phyloP scores from a whole-genome alignment of 768 basidiomycete genomes.

The Pleurotus giganteus region DNA sequence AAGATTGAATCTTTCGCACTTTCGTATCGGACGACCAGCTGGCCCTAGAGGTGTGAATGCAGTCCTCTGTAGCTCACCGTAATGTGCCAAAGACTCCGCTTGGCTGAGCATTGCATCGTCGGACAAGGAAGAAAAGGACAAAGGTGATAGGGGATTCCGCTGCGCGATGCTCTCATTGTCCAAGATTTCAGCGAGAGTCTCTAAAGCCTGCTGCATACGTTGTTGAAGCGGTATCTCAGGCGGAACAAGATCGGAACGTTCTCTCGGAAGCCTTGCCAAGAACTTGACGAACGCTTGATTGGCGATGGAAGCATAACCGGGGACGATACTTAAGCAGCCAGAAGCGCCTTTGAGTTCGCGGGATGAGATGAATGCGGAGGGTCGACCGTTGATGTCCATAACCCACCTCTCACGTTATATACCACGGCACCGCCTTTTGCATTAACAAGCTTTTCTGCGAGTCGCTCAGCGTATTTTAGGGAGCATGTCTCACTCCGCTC shows the following conservation, averaged over 20 bases:
- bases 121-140: conserved; percentile 68
- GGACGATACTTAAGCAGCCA: conserved; percentile 53
- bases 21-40: conserved; percentile 60
- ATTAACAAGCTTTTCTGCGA: conserved; percentile 47
- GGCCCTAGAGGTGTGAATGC: conserved; percentile 57
- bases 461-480: conserved; percentile 52
- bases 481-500: conserved; percentile 56
- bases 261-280: conserved; percentile 49
- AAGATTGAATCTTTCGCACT: conserved; percentile 35
- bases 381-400: not conserved
- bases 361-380: not conserved
- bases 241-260: conserved; percentile 44
- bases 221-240: conserved; percentile 35
- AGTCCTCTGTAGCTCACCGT: conserved; percentile 37
- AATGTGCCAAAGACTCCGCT: conserved; percentile 43
- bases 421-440: conserved; percentile 48
- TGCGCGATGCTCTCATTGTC: conserved; percentile 41
- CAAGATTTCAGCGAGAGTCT: conserved; percentile 49
- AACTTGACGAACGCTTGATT: conserved; percentile 67
- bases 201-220: conserved; percentile 56
- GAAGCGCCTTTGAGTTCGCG: conserved; percentile 42
- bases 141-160: conserved; percentile 55
- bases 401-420: conserved; percentile 60
- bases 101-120: conserved; percentile 52
- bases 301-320: conserved; percentile 55